These are phyloP conservation scores for Pichia sp. DNA, from an alignment of 1,139 yeast genomes.

Conservation along the genomic window DNA sequence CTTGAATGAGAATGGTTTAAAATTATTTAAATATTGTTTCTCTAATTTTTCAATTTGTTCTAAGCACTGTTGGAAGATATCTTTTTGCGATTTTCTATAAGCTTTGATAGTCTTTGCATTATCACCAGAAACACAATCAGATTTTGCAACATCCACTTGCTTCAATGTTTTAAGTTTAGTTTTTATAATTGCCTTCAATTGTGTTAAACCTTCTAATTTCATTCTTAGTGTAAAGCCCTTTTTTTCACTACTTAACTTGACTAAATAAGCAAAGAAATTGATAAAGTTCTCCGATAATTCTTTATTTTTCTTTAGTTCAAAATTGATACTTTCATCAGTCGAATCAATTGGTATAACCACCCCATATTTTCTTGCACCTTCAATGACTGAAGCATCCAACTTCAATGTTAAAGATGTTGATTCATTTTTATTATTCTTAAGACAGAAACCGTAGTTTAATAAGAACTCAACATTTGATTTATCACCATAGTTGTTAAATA, in stretches of 20 bases:
- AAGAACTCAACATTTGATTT: slow-evolving; percentile 76
- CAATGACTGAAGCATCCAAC: slow-evolving; percentile 18
- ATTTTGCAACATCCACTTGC: slow-evolving; percentile 12
- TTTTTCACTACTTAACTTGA: slow-evolving; percentile 32
- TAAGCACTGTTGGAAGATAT: slow-evolving; percentile 39
- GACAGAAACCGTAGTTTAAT: slow-evolving; percentile 62
- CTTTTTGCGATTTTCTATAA: slow-evolving; percentile 41
- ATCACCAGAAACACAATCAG: slow-evolving; percentile 9
- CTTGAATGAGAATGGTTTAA: slow-evolving; percentile 49
- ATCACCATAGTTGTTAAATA: slow-evolving; percentile 78
- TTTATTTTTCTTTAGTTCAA: slow-evolving; percentile 15
- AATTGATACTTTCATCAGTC: slow-evolving; percentile 31
- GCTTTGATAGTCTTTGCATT: slow-evolving; percentile 31
- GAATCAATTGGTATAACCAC: slow-evolving; percentile 36
- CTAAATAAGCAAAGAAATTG: slow-evolving; percentile 46
- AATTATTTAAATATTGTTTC: slow-evolving; percentile 40
- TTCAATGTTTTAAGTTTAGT: slow-evolving; percentile 38
- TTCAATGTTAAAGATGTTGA: slow-evolving; percentile 40
- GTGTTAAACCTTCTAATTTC: slow-evolving; percentile 53
- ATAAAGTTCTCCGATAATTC: slow-evolving; percentile 42
- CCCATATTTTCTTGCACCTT: slow-evolving; percentile 20
- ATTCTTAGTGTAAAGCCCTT: slow-evolving; percentile 40
- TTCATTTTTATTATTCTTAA: slow-evolving; percentile 57
- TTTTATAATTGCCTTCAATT: slow-evolving; percentile 46
- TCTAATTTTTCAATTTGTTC: slow-evolving; percentile 46